phyloP scores from a whole-genome alignment of 129 eudicot species.

The Saposhnikovia divaricata region DNA sequence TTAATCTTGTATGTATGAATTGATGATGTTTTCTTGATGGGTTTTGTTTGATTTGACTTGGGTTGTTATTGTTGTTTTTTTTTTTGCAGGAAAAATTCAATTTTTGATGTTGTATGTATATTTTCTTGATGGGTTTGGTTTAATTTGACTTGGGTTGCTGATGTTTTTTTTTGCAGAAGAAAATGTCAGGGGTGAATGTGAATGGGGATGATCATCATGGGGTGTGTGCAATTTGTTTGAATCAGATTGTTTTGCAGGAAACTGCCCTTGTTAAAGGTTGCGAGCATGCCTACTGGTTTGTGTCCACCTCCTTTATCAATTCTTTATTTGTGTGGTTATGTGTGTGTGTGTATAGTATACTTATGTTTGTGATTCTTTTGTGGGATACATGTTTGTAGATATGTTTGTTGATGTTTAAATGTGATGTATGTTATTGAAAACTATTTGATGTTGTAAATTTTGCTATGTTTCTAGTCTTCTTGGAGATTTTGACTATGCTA shows the following conservation, averaged over 20 bases:
- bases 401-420: not conserved
- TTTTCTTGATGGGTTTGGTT: not conserved
- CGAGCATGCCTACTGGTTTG: conserved; percentile 99
- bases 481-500: too few species aligned
- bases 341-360: not conserved
- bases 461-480: too few species aligned
- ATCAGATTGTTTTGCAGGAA: conserved; percentile 65
- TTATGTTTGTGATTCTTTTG: not conserved
- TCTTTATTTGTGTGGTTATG: not conserved
- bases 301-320: conserved; percentile 12
- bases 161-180: conserved; percentile 2
- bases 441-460: too few species aligned
- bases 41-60: not conserved
- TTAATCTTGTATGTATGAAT: not conserved
- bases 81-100: too few species aligned
- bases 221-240: conserved; percentile 83
- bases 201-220: conserved; percentile 40
- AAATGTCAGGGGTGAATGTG: conserved; percentile 13
- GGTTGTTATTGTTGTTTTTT: too few species aligned
- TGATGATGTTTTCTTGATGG: not conserved
- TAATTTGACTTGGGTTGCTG: not conserved
- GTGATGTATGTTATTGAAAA: not conserved
- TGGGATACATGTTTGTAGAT: not conserved
- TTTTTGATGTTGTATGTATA: too few species aligned
- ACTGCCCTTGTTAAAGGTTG: conserved; percentile 99